A percentile compares a stretch with the other conserved stretches of the same genome.
These are phyloP conservation scores for Trichoderma simmonsii DNA, from an alignment of 2,329 filamentous ascomycete species.

Conservation along the genomic window DNA sequence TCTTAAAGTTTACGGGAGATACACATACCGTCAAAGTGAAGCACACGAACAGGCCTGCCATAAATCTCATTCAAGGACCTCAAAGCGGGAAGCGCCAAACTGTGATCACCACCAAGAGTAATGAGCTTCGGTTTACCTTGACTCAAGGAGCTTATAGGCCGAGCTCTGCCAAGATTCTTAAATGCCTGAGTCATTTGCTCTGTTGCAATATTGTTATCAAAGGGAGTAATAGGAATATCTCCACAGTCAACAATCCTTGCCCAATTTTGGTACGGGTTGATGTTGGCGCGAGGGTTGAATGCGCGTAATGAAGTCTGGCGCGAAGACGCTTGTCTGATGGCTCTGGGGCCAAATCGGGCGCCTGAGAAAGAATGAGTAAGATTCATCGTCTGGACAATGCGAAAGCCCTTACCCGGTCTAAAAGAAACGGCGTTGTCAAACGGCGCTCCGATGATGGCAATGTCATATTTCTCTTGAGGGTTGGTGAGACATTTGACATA, in stretches of 20 bases:
- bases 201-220: conserved; percentile 79
- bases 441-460: conserved; percentile 68
- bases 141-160: conserved; percentile 28
- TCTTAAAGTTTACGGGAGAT: not conserved
- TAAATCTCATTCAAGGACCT: conserved; percentile 62
- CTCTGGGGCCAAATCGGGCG: conserved; percentile 83
- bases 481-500: conserved; percentile 66
- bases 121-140: conserved; percentile 53
- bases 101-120: conserved; percentile 72
- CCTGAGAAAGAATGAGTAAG: conserved; percentile 35
- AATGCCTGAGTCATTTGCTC: conserved; percentile 82
- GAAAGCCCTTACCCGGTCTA: conserved; percentile 50
- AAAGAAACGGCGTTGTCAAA: conserved; percentile 74
- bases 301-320: conserved; percentile 77
- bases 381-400: conserved; percentile 31
- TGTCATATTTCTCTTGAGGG: conserved; percentile 64
- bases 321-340: conserved; percentile 78
- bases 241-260: conserved; percentile 84
- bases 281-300: conserved; percentile 72
- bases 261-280: conserved; percentile 84
- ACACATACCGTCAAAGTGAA: conserved; percentile 63
- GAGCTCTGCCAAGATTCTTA: conserved; percentile 56
- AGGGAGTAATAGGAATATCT: conserved; percentile 81
- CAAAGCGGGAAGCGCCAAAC: conserved; percentile 65
- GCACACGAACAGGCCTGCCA: conserved; percentile 61